Evolutionary conservation across 2,329 filamentous ascomycete genomes (phyloP).

Genomic region (Rutstroemia sp.): DNA sequence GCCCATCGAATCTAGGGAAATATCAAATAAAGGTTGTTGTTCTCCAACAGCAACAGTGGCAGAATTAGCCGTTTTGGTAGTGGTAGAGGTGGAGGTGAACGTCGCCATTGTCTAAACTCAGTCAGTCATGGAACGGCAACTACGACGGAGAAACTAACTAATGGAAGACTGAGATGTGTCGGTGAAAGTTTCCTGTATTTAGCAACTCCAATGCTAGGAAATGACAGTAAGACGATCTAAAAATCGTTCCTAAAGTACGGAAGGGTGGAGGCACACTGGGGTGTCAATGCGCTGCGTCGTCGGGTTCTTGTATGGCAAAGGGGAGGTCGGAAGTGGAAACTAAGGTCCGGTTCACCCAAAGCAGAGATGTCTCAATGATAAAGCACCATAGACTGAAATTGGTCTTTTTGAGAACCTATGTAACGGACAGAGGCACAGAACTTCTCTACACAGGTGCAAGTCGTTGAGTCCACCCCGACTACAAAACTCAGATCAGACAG

Average conservation of each 20-base stretch:
- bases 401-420: too few species aligned
- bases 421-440: too few species aligned
- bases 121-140: not conserved
- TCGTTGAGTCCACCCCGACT: too few species aligned
- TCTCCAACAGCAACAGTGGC: constrained; percentile 14
- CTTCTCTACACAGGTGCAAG: too few species aligned
- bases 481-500: too few species aligned
- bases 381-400: too few species aligned
- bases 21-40: constrained; percentile 12
- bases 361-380: too few species aligned
- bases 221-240: not conserved
- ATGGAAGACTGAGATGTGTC: not conserved
- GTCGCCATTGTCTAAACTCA: not conserved
- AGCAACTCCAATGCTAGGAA: not conserved
- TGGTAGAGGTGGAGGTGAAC: constrained; percentile 11
- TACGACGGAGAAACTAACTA: not conserved
- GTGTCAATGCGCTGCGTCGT: too few species aligned
- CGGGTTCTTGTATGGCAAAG: too few species aligned
- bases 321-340: too few species aligned
- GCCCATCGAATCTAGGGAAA: constrained; percentile 13
- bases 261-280: too few species aligned
- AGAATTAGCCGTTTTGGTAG: constrained; percentile 9
- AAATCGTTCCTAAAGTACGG: not conserved
- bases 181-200: not conserved
- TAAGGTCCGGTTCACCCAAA: too few species aligned